Conservation (phyloP, 768 basidiomycete species). For the Clathrus columnatus region DNA sequence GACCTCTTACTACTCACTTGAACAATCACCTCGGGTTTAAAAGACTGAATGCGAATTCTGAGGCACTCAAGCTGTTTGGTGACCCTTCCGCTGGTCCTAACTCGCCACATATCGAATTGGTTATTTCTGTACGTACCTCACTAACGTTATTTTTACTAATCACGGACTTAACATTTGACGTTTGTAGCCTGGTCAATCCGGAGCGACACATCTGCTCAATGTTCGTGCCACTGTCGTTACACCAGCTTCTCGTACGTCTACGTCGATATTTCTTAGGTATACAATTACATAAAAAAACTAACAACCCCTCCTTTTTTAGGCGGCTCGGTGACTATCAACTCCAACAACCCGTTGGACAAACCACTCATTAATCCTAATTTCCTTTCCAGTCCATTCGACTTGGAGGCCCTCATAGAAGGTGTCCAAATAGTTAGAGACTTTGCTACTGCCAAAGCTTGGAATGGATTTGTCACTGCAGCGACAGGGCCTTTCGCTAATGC, state of each 20-base stretch:
- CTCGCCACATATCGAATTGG: slow-evolving; percentile 28
- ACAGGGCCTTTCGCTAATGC: slow-evolving; percentile 9
- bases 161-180: background rate
- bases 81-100: slow-evolving; percentile 30
- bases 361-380: slow-evolving; percentile 45
- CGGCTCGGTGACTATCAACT: slow-evolving; percentile 31
- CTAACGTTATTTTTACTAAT: too few species aligned
- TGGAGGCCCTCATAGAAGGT: slow-evolving; percentile 22
- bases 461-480: slow-evolving; percentile 21
- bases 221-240: slow-evolving; percentile 5
- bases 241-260: slow-evolving; percentile 10
- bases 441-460: slow-evolving; percentile 21
- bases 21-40: slow-evolving; percentile 22
- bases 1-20: slow-evolving; percentile 19
- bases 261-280: background rate
- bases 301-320: slow-evolving; percentile 17
- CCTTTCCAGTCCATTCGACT: slow-evolving; percentile 27
- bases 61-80: slow-evolving; percentile 21
- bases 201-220: background rate
- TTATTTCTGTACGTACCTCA: slow-evolving; percentile 27
- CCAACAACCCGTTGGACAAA: slow-evolving; percentile 35
- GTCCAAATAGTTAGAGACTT: slow-evolving; percentile 21
- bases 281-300: background rate
- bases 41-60: slow-evolving; percentile 22
- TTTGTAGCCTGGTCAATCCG: background rate